Conservation (phyloP, 192 early-diverging fungal species). For the Coemansia javaensis region DNA sequence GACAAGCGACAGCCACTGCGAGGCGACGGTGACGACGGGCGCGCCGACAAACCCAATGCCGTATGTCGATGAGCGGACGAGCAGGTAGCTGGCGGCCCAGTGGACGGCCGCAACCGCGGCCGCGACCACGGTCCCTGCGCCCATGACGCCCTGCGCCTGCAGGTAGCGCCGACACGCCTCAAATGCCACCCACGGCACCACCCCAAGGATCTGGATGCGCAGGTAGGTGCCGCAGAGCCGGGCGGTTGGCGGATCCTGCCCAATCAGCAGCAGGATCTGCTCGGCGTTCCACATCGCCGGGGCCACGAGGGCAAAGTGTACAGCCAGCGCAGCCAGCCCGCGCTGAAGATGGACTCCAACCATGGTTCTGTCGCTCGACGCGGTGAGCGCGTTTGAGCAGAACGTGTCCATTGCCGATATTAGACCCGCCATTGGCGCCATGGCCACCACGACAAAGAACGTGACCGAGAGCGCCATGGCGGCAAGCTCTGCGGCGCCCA, state of each 20-base stretch:
- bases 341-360: conserved; percentile 34
- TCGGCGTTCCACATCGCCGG: conserved; percentile 27
- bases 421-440: conserved; percentile 57
- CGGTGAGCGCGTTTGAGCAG: no score
- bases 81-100: conserved; percentile 62
- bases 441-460: conserved; percentile 29
- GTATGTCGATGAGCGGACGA: conserved; percentile 65
- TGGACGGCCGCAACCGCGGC: conserved; percentile 68
- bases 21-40: conserved; percentile 65
- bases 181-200: conserved; percentile 68
- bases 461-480: conserved; percentile 60
- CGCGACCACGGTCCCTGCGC: conserved; percentile 68
- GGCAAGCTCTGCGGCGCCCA: conserved; percentile 55
- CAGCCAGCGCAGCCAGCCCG: conserved; percentile 12
- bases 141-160: conserved; percentile 82
- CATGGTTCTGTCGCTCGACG: no score
- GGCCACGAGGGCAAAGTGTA: conserved; percentile 2
- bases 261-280: no score
- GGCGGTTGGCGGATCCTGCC: conserved; percentile 64
- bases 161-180: conserved; percentile 77
- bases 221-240: conserved; percentile 55
- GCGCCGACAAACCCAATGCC: conserved; percentile 75
- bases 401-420: conserved; percentile 52
- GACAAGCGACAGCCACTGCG: conserved; percentile 65
- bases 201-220: conserved; percentile 60